A percentile compares a stretch with the other conserved stretches of the same genome.
These are phyloP conservation scores for Lachancea mirantina DNA, from an alignment of 805 yeast species.

Conservation along the genomic window DNA sequence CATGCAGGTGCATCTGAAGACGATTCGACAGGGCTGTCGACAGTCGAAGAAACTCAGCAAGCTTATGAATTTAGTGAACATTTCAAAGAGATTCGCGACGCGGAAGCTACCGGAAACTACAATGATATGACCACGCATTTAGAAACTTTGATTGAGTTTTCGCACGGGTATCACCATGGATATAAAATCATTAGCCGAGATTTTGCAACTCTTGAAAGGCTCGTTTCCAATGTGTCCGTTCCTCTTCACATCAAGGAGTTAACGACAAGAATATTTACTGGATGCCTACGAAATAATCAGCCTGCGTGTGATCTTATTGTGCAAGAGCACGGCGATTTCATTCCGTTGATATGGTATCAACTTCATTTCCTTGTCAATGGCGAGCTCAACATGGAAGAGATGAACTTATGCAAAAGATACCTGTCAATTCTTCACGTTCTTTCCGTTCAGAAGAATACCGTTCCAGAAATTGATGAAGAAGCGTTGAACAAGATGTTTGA, in stretches of 20 bases:
- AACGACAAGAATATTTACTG: conserved; percentile 53
- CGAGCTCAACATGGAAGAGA: conserved; percentile 2
- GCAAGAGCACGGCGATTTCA: conserved; percentile 29
- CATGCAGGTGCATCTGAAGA: neutral
- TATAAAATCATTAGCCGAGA: conserved; percentile 35
- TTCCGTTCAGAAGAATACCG: conserved; percentile 10
- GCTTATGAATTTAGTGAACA: conserved; percentile 25
- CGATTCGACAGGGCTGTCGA: conserved; percentile 14
- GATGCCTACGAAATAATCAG: conserved; percentile 68
- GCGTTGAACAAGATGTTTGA: conserved; percentile 16
- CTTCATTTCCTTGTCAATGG: conserved; percentile 12
- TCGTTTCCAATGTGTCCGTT: conserved; percentile 13
- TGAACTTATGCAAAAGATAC: conserved; percentile 20
- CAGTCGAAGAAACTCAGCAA: conserved; percentile 5
- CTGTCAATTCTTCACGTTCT: conserved; percentile 26
- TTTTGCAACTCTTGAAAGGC: conserved; percentile 15
- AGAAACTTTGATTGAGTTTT: conserved; percentile 46
- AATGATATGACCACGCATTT: conserved; percentile 18
- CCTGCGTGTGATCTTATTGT: conserved; percentile 42
- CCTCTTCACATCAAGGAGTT: conserved; percentile 38
- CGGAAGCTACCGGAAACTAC: conserved; percentile 16
- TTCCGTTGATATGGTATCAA: conserved; percentile 31
- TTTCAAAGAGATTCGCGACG: conserved; percentile 25
- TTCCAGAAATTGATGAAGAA: conserved; percentile 12
- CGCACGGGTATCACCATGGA: conserved; percentile 64